Base-by-base conservation (phyloP, 2,329 filamentous ascomycete species). In the Chaetomiaceae sp. region DNA sequence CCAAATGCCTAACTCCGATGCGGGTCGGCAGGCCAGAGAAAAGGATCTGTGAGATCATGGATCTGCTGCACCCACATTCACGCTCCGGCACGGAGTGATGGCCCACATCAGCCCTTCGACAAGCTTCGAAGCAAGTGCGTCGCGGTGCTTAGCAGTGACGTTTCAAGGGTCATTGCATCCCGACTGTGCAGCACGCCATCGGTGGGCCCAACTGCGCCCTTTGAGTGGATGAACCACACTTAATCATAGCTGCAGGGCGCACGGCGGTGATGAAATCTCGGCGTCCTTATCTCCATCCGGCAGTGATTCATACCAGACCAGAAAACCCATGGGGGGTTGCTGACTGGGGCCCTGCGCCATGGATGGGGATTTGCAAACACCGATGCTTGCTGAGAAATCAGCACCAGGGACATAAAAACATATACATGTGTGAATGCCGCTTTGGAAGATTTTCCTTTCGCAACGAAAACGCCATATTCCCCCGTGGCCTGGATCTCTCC, bases 311-410 rank as follows among this genome's bases (percentile, higher is more conserved):
- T 5, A 16, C 2, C 14, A 27, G 5, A 27, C 25, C 32, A n/a
- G n/a, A n/a, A n/a, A n/a, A n/a, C n/a, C n/a, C n/a, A n/a, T n/a
- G n/a, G n/a, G n/a, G n/a, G n/a, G n/a, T 11, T 16, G 23, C 11
- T 21, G 16, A 9, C 25, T 27, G 5, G 25, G 25, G 25, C 9
- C 5, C 30, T 33, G 30, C n/a, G 14, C 30, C 23, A 14, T 25
- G 9, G 14, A 21, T 8, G 21, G 32, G 33, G 13, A 36, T 13
- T 8, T 13, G 18, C 33, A 16, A 5, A 16, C 33, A 11, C 25
- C 14, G 21, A 44, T 34, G 16, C 23, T 8, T 46, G 51, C 51
- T 54, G 51, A 54, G 51, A 49, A 54, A 54, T 54, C 51, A 34
- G 11, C 8, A 33, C 2, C 23, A 23, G 36, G n/a, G n/a, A n/a